Base-by-base conservation (phyloP, 768 basidiomycete species). In the Tricholoma hemisulphureum region DNA sequence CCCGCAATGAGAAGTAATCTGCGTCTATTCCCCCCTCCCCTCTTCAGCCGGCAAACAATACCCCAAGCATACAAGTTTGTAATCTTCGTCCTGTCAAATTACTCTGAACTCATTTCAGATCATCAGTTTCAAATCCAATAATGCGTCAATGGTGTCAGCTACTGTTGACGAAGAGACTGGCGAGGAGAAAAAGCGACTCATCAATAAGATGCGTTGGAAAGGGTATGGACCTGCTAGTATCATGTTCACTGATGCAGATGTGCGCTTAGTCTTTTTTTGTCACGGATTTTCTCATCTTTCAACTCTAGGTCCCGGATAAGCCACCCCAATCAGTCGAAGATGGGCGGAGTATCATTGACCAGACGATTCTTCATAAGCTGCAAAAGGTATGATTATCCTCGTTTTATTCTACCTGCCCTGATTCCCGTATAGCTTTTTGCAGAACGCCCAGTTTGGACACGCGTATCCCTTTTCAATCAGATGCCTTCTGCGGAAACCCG, bases 141-240 rank as follows among this genome's bases (percentile, higher is more conserved):
- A 86, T 10, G 84, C 88, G 2, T 92, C 92, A 0, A 83, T 91
- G 61, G 74, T 82, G 1, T 80, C 88, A 6, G 88, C 84, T 5
- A 73, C 81, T 14, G 72, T 88, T 10, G 85, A 89, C 63, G 88
- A 87, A 67, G 83, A 83, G 59, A 93, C 89, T 0, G 91, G 93
- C 23, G 85, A 89, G 65, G 91, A 93, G 69, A 85, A 82, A 66
- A 89, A 88, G 62, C 80, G 93, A 2, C 77, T 92, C n/a, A 89
- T 95, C 58, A 95, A 94, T 68, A 81, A 81, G 58, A 85, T 86
- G 77, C 82, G 91, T n/a, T 92, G 91, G 89, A 92, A 88, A 67
- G 88, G 89, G 14, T 87, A 83, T 63, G 90, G 89, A 5, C 89
- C 89, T 32, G 83, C 83, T 9, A 81, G 87, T 13, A 83, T 92